A percentile compares a stretch with the other conserved stretches of the same genome.
Conservation (phyloP, 345 rosid genomes). For the Laguncularia racemosa region DNA sequence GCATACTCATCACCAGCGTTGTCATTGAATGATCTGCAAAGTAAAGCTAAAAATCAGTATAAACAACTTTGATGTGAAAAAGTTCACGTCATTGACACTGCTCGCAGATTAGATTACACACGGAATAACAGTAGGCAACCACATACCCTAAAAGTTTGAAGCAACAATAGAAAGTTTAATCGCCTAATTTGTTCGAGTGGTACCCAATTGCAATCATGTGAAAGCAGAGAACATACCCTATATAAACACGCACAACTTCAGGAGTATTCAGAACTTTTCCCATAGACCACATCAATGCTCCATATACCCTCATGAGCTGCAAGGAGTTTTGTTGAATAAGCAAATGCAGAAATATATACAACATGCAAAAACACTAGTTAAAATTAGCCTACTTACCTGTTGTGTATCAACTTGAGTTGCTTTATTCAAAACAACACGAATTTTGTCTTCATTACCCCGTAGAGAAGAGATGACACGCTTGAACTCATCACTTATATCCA, state of each 20-base stretch:
- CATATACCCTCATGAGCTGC: conserved; percentile 96
- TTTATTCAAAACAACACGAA: conserved; percentile 87
- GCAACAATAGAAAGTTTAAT: too few species aligned
- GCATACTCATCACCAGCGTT: conserved; percentile 54
- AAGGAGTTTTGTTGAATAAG: conserved; percentile 1
- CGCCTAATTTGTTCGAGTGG: too few species aligned
- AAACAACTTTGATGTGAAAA: not conserved
- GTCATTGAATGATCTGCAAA: conserved; percentile 77
- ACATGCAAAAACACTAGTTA: not conserved
- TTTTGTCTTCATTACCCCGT: conserved; percentile 91
- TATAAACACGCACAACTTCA: conserved; percentile 86
- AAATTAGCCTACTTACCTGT: conserved; percentile 33
- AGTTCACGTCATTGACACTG: not conserved
- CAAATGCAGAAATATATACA: not conserved
- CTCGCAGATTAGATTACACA: too few species aligned
- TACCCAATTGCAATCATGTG: too few species aligned
- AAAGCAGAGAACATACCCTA: conserved; percentile 45
- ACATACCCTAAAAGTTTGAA: too few species aligned
- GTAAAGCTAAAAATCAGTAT: conserved; percentile 3
- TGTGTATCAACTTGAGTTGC: conserved; percentile 97
- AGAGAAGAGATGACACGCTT: conserved; percentile 81
- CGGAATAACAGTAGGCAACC: too few species aligned
- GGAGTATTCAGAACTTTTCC: conserved; percentile 92
- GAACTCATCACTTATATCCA: conserved; percentile 91
- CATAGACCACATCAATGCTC: conserved; percentile 97